Percentiles rank a stretch among this genome's conserved stretches.
phyloP scores from a whole-genome alignment of 371 early-diverging fungal genomes.

The Circinella minor region DNA sequence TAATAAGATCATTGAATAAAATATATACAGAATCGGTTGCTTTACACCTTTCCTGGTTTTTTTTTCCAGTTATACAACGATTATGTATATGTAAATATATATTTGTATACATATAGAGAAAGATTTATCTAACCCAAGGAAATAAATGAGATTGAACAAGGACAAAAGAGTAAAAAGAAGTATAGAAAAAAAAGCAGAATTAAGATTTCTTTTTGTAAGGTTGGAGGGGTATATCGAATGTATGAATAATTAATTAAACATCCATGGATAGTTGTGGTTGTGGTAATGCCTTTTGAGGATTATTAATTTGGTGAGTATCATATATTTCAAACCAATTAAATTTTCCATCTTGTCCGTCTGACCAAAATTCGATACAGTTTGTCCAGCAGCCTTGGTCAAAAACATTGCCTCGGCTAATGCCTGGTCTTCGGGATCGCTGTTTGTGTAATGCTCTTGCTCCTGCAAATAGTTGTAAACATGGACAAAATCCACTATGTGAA shows the following conservation, averaged over 20 bases:
- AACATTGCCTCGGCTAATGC: slow-evolving; percentile 36
- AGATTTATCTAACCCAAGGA: too few species aligned
- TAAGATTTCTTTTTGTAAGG: too few species aligned
- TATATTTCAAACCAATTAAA: slow-evolving; percentile 68
- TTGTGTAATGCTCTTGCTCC: slow-evolving; percentile 51
- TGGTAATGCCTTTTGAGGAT: background rate
- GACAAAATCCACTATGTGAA: slow-evolving; percentile 32
- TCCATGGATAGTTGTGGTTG: background rate
- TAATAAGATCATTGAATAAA: too few species aligned
- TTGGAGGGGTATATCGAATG: background rate
- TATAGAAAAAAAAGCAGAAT: too few species aligned
- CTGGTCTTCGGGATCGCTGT: slow-evolving; percentile 23
- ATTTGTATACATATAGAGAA: too few species aligned
- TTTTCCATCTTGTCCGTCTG: slow-evolving; percentile 57
- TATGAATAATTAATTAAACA: background rate
- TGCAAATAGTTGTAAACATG: slow-evolving; percentile 51
- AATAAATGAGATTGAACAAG: too few species aligned
- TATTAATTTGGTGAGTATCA: slow-evolving; percentile 35
- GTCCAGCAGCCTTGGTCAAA: slow-evolving; percentile 73
- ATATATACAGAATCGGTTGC: too few species aligned
- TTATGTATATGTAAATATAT: too few species aligned
- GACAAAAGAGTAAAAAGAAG: too few species aligned
- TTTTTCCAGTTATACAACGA: background rate
- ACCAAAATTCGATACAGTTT: slow-evolving; percentile 88
- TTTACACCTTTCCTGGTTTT: background rate